A percentile compares a stretch with the other conserved stretches of the same genome.
Conservation (phyloP, 1,139 yeast genomes). For the Suhomyces choctaworum region DNA sequence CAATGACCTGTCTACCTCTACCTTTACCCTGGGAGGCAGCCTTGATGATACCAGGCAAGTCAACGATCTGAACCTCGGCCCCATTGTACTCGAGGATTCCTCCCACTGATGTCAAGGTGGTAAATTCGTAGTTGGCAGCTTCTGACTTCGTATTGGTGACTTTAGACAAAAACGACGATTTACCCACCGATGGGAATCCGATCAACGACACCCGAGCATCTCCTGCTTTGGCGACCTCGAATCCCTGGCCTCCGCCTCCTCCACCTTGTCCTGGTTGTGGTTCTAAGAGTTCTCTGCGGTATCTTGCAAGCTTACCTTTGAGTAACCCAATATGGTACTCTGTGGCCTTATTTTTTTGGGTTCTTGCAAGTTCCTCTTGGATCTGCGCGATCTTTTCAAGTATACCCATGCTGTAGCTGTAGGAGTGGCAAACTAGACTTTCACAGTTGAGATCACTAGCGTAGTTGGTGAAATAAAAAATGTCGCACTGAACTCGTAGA, state of each 20-base stretch:
- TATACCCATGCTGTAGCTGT: constrained; percentile 17
- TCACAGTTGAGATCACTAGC: background rate
- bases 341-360: constrained; percentile 97
- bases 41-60: constrained; percentile 94
- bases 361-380: constrained; percentile 90
- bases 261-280: constrained; percentile 77
- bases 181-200: constrained; percentile 98
- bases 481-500: background rate
- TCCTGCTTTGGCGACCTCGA: constrained; percentile 93
- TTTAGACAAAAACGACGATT: constrained; percentile 81
- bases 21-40: constrained; percentile 98
- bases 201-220: constrained; percentile 94
- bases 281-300: constrained; percentile 85
- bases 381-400: constrained; percentile 81
- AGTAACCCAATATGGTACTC: constrained; percentile 93
- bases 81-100: constrained; percentile 94
- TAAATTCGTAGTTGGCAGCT: constrained; percentile 92
- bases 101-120: constrained; percentile 94
- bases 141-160: constrained; percentile 93
- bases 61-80: constrained; percentile 94
- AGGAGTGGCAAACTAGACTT: background rate
- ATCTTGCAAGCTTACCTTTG: constrained; percentile 93
- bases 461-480: background rate
- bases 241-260: constrained; percentile 83
- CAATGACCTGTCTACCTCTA: constrained; percentile 94